These are phyloP conservation scores for Daldinia sp. DNA, from an alignment of 2,329 filamentous ascomycete species.

Conservation along the genomic window DNA sequence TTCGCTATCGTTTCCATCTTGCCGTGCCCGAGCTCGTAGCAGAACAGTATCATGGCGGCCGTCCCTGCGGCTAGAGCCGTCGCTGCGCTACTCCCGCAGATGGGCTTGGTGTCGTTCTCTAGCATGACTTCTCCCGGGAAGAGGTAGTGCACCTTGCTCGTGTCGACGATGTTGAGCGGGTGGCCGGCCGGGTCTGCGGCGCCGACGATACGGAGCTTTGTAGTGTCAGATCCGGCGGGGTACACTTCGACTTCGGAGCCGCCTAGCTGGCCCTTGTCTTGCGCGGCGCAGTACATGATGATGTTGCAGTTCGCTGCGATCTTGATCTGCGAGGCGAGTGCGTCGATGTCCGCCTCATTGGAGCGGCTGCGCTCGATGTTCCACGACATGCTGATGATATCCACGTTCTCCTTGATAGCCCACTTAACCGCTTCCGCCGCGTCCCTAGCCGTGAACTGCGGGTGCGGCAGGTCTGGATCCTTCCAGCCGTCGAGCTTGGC, in stretches of 20 bases:
- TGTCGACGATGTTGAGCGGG: slow-evolving; percentile 30
- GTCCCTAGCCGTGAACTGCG: slow-evolving; percentile 25
- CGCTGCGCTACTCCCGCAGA: slow-evolving; percentile 30
- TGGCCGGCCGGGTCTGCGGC: slow-evolving; percentile 23
- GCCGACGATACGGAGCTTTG: slow-evolving; percentile 23
- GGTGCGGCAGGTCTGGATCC: slow-evolving; percentile 22
- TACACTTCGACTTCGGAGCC: slow-evolving; percentile 21
- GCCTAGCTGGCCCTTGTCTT: slow-evolving; percentile 24
- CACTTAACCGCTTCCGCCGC: slow-evolving; percentile 27
- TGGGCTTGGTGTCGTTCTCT: slow-evolving; percentile 19
- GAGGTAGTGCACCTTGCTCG: slow-evolving; percentile 25
- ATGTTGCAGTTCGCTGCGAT: slow-evolving; percentile 23
- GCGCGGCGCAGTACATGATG: slow-evolving; percentile 28
- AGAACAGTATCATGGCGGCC: slow-evolving; percentile 31
- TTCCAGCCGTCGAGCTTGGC: slow-evolving; percentile 32
- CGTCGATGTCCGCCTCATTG: slow-evolving; percentile 28
- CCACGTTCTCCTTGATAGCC: slow-evolving; percentile 26
- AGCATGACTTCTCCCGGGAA: slow-evolving; percentile 29
- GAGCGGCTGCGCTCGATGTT: slow-evolving; percentile 28
- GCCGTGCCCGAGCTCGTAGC: slow-evolving; percentile 26
- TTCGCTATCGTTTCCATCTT: slow-evolving; percentile 30
- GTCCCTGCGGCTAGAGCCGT: slow-evolving; percentile 32
- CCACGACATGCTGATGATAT: slow-evolving; percentile 33
- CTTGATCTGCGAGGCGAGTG: slow-evolving; percentile 24
- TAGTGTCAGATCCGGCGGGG: slow-evolving; percentile 23